Conservation (phyloP, 805 yeast species). For the Limtongozyma cylindracea region DNA sequence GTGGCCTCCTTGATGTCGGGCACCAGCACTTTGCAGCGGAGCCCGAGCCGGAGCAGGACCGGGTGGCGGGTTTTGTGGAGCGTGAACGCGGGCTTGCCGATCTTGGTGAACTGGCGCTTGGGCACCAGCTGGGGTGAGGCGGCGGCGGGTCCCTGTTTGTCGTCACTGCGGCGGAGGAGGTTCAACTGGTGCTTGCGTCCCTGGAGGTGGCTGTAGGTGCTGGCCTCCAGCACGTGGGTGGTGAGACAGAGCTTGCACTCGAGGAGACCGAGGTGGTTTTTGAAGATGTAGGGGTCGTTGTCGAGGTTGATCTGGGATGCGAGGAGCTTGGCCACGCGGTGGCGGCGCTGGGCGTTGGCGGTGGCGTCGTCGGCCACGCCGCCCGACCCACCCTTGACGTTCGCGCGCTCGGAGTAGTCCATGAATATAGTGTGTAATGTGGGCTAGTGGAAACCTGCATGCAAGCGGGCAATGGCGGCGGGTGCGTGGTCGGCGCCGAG, state of each 20-base stretch:
- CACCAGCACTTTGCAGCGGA: conserved; percentile 35
- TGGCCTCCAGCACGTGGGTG: conserved; percentile 53
- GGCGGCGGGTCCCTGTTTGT: conserved; percentile 7
- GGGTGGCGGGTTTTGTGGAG: conserved; percentile 47
- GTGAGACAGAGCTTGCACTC: conserved; percentile 78
- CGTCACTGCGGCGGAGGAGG: conserved; percentile 21
- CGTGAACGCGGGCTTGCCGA: conserved; percentile 54
- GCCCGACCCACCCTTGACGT: conserved; percentile 79
- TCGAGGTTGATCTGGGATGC: conserved; percentile 21
- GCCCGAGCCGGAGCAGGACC: conserved; percentile 28
- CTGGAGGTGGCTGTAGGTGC: conserved; percentile 62
- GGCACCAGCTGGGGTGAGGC: conserved; percentile 2
- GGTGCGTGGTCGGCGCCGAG: too few species aligned
- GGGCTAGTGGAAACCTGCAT: too few species aligned
- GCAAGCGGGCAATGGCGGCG: too few species aligned
- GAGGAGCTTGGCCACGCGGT: conserved; percentile 40
- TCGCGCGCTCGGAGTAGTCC: conserved; percentile 82
- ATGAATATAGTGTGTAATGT: too few species aligned
- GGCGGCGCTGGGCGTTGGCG: conserved; percentile 39
- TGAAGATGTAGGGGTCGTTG: conserved; percentile 63
- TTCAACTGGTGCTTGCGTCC: conserved; percentile 67
- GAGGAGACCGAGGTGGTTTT: conserved; percentile 58
- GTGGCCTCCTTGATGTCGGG: conserved; percentile 22
- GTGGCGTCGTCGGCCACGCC: conserved; percentile 63
- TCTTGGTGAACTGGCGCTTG: conserved; percentile 24